Evolutionary conservation across 2,329 filamentous ascomycete species (phyloP), one percentile per base, ranked within the genome.

Genomic region (Clarireedia monteithiana): DNA sequence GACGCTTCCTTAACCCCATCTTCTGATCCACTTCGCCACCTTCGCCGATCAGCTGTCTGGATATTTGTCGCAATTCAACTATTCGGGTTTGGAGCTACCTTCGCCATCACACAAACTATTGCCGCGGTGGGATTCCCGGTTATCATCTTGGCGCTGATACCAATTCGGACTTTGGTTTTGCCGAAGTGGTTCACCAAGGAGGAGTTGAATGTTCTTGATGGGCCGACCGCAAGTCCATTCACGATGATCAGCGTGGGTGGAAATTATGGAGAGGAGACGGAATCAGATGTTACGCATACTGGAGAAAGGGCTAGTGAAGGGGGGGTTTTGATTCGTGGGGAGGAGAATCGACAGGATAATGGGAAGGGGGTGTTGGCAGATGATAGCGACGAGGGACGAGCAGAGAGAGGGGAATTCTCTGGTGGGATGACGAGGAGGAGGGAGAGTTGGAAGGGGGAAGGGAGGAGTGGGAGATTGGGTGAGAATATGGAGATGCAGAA

Each of bases 101-200:
- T 92, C 68, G 88, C 88, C 58, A 88, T 91, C 64, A 91, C 88
- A 0, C 85, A 92, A 72, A 91, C 88, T 0, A 85, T 91, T 50
- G 88, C 88, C 2, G 88, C 88, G 2, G 88, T 92, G 10, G 88
- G 88, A 0, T 92, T 91, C 62, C 88, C 88, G 7, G 57, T 68
- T 23, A 58, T 68, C 30, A 68, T 68, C 36, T 42, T 67, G 14
- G 20, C 60, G 30, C 27, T 67, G 36, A 59, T 67, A 10, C 66
- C 66, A 1, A 24, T 65, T 9, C 42, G 66, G 26, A 65, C 60
- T 39, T 64, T 48, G 6, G 72, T 91, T 23, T 20, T 68, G n/a
- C 65, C 65, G 34, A 64, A 45, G n/a, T 67, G 58, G 58, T 67
- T 68, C 49, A 53, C 42, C 6, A 59, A 63, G 4, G 61, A 63